phyloP scores from a whole-genome alignment of 1,139 yeast species.

The Pneumocystis canis region DNA sequence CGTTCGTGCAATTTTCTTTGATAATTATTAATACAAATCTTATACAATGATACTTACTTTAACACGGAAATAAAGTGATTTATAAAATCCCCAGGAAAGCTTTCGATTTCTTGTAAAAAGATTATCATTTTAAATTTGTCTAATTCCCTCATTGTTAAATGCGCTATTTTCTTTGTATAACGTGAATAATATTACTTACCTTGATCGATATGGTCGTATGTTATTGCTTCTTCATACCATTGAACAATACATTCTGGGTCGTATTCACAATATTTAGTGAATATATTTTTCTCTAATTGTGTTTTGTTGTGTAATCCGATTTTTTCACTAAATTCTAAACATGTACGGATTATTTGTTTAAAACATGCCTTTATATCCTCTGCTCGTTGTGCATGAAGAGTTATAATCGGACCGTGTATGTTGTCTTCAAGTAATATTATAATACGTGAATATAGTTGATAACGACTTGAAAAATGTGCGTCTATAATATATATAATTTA shows the following conservation, averaged over 20 bases:
- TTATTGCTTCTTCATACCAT: background rate
- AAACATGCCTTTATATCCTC: background rate
- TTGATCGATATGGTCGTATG: background rate
- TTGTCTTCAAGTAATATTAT: background rate
- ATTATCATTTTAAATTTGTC: background rate
- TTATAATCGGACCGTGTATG: background rate
- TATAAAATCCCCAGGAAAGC: background rate
- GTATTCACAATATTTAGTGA: background rate
- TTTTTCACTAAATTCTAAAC: background rate
- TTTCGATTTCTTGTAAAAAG: background rate
- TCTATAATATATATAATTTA: background rate
- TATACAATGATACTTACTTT: background rate
- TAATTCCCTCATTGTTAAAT: background rate
- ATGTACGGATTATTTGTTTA: background rate
- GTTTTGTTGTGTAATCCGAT: background rate
- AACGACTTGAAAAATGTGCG: background rate
- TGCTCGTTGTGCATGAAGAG: background rate
- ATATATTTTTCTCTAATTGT: background rate
- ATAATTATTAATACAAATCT: background rate
- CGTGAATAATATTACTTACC: background rate
- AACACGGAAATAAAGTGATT: background rate
- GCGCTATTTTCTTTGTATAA: background rate
- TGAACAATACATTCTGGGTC: background rate
- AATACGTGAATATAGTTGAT: background rate
- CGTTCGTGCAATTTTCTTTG: background rate